These are phyloP conservation scores for Mortierella sp. DNA, from an alignment of 371 early-diverging fungal genomes.

Conservation along the genomic window DNA sequence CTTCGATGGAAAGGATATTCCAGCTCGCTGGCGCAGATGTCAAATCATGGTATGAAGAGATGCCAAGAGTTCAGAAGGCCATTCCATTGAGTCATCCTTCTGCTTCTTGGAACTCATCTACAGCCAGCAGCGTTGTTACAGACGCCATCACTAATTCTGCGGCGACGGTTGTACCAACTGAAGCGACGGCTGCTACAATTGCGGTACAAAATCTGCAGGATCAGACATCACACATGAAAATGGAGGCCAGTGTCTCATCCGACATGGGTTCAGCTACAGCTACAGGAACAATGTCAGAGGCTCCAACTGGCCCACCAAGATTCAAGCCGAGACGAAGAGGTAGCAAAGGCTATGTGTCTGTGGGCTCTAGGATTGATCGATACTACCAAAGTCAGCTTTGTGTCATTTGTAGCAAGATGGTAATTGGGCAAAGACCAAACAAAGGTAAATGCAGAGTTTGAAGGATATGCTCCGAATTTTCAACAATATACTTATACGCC, in stretches of 20 bases:
- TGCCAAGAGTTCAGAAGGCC: slow-evolving; percentile 66
- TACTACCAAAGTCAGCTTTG: slow-evolving; percentile 54
- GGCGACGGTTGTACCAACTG: slow-evolving; percentile 15
- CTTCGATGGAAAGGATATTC: slow-evolving; percentile 83
- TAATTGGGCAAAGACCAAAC: slow-evolving; percentile 23
- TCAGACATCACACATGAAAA: not conserved
- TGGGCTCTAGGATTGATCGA: slow-evolving; percentile 46
- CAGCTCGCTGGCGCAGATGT: slow-evolving; percentile 84
- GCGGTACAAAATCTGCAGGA: slow-evolving; percentile 17
- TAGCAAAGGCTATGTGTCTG: slow-evolving; percentile 38
- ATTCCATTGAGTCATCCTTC: slow-evolving; percentile 33
- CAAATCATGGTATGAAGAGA: slow-evolving; percentile 72
- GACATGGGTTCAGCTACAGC: not conserved
- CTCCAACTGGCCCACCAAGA: not conserved
- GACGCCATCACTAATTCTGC: slow-evolving; percentile 1
- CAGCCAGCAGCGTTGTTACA: not conserved
- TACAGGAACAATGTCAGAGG: not conserved
- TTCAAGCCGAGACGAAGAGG: slow-evolving; percentile 43
- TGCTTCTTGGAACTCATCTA: not conserved
- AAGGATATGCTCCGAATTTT: not conserved
- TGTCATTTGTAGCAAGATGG: slow-evolving; percentile 25
- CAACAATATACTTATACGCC: not conserved
- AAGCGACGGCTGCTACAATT: slow-evolving; percentile 9
- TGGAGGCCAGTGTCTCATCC: not conserved
- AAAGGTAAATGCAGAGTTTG: slow-evolving; percentile 12